phyloP scores from a whole-genome alignment of 1,284 basidiomycete genomes.

The Ganoderma multipileum region DNA sequence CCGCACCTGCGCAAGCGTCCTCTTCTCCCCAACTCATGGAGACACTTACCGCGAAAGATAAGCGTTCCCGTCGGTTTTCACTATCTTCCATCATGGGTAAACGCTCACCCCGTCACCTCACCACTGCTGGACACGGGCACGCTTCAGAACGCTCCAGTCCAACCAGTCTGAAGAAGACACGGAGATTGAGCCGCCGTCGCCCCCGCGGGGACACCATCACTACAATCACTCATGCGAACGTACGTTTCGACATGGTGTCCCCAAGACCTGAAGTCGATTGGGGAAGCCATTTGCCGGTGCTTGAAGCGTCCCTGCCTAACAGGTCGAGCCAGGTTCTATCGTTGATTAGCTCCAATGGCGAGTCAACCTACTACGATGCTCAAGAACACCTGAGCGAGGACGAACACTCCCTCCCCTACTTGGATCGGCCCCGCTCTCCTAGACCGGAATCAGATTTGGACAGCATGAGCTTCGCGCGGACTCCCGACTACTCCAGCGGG shows the following conservation, averaged over 20 bases:
- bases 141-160: slow-evolving; percentile 4
- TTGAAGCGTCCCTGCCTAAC: background rate
- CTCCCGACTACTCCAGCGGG: slow-evolving; percentile 27
- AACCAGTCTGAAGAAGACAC: slow-evolving; percentile 8
- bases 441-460: slow-evolving; percentile 37
- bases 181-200: slow-evolving; percentile 11
- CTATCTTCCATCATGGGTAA: slow-evolving; percentile 39
- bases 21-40: slow-evolving; percentile 3
- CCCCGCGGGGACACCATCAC: slow-evolving; percentile 25
- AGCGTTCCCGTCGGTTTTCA: slow-evolving; percentile 38
- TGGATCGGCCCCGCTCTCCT: slow-evolving; percentile 28
- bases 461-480: slow-evolving; percentile 42
- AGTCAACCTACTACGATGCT: slow-evolving; percentile 23
- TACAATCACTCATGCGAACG: slow-evolving; percentile 28
- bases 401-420: slow-evolving; percentile 4
- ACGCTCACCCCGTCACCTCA: slow-evolving; percentile 17
- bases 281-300: background rate
- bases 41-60: slow-evolving; percentile 20
- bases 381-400: slow-evolving; percentile 26
- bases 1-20: slow-evolving; percentile 16
- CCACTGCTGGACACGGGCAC: background rate
- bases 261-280: slow-evolving; percentile 13
- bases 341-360: slow-evolving; percentile 15
- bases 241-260: slow-evolving; percentile 30
- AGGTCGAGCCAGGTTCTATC: slow-evolving; percentile 16